Conservation (phyloP, 2,329 filamentous ascomycete genomes). For the Fusarium nodosum region DNA sequence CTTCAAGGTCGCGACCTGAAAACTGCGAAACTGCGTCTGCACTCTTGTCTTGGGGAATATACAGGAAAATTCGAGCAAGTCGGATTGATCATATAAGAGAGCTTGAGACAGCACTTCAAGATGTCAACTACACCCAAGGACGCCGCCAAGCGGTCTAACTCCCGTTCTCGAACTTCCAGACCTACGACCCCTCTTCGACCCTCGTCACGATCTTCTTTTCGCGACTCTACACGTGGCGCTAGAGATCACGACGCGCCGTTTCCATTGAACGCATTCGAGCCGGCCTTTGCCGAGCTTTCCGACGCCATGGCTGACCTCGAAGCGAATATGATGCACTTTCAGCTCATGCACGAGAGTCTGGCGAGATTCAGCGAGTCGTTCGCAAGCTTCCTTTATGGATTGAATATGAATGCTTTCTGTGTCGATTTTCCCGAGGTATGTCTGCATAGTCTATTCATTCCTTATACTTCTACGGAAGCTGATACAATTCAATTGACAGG, state of each 20-base stretch:
- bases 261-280: slow-evolving; percentile 86
- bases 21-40: not conserved
- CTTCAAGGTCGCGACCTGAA: slow-evolving; percentile 15
- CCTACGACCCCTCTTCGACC: slow-evolving; percentile 94
- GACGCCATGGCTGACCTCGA: slow-evolving; percentile 96
- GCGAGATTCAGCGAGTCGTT: slow-evolving; percentile 96
- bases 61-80: not conserved
- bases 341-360: slow-evolving; percentile 95
- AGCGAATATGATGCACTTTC: slow-evolving; percentile 96
- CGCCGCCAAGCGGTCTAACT: slow-evolving; percentile 64
- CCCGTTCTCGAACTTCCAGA: slow-evolving; percentile 75
- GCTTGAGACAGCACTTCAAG: not conserved
- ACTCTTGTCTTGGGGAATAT: not conserved
- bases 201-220: slow-evolving; percentile 89
- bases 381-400: slow-evolving; percentile 91
- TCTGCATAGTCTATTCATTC: slow-evolving; percentile 1
- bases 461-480: slow-evolving; percentile 10
- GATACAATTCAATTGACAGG: slow-evolving; percentile 61
- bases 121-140: slow-evolving; percentile 51
- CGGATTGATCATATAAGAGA: not conserved
- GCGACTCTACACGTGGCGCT: slow-evolving; percentile 75
- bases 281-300: slow-evolving; percentile 91
- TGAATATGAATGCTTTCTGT: slow-evolving; percentile 99
- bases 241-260: slow-evolving; percentile 67
- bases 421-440: slow-evolving; percentile 94